phyloP scores from a whole-genome alignment of 2,329 filamentous ascomycete species.

The Teratosphaeria nubilosa region DNA sequence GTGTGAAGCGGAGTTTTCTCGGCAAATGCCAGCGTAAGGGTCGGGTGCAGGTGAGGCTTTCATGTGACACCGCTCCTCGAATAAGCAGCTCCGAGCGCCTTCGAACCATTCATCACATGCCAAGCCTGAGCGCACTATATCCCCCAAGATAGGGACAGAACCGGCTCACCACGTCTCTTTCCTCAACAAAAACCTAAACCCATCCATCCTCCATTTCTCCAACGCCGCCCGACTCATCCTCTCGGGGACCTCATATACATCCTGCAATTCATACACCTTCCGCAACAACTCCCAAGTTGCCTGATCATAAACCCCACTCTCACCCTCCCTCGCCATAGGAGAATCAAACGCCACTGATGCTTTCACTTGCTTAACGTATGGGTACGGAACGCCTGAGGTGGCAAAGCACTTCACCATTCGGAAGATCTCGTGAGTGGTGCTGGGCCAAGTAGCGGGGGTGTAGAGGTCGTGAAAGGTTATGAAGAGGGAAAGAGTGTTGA shows the following conservation, averaged over 20 bases:
- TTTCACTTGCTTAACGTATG: not conserved
- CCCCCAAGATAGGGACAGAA: not conserved
- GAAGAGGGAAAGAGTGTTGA: slow-evolving; percentile 11
- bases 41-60: too few relatives aligned
- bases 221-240: not conserved
- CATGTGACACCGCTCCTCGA: too few relatives aligned
- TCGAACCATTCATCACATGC: too few relatives aligned
- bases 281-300: not conserved
- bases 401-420: slow-evolving; percentile 10
- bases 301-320: not conserved
- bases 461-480: slow-evolving; percentile 15
- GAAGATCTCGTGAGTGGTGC: slow-evolving; percentile 10
- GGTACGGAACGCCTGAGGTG: not conserved
- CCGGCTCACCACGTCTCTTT: not conserved
- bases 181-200: not conserved
- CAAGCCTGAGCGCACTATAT: too few relatives aligned
- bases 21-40: too few relatives aligned
- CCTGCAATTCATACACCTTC: not conserved
- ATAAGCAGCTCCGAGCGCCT: too few relatives aligned
- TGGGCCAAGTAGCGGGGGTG: slow-evolving; percentile 12
- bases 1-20: too few relatives aligned
- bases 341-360: not conserved
- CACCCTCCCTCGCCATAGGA: not conserved
- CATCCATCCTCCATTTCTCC: not conserved
- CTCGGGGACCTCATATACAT: not conserved